Percentiles rank a stretch among this genome's conserved stretches.
These are phyloP conservation scores for Achaetomium macrosporum DNA, from an alignment of 2,329 filamentous ascomycete species.

Conservation along the genomic window DNA sequence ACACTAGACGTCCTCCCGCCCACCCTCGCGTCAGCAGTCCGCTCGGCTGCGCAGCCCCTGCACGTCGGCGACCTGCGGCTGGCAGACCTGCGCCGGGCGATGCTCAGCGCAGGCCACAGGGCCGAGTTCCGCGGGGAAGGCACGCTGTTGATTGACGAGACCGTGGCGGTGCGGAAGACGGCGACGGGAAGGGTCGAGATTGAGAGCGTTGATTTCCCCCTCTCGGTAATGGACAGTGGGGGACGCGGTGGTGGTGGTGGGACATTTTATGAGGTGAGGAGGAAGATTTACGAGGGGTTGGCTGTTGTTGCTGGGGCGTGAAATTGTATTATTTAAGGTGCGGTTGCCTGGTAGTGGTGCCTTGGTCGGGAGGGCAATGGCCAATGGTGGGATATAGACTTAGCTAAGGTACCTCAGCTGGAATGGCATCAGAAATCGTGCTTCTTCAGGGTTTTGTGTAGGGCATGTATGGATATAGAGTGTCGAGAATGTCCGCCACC, in stretches of 20 bases:
- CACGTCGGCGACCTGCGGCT: slow-evolving; percentile 91
- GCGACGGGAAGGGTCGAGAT: slow-evolving; percentile 83
- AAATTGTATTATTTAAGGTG: slow-evolving; percentile 10
- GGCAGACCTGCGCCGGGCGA: slow-evolving; percentile 77
- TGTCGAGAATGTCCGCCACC: too few species aligned
- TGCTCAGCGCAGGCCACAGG: slow-evolving; percentile 75
- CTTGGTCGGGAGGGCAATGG: too few species aligned
- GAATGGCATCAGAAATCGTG: too few species aligned
- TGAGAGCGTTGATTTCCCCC: slow-evolving; percentile 62
- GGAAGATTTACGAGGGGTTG: slow-evolving; percentile 87
- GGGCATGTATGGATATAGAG: too few species aligned
- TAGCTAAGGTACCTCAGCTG: too few species aligned
- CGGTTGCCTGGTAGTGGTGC: too few species aligned
- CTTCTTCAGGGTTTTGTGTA: too few species aligned
- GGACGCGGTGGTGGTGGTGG: neutral
- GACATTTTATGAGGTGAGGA: slow-evolving; percentile 78
- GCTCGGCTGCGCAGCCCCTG: slow-evolving; percentile 76
- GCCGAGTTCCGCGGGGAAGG: slow-evolving; percentile 94
- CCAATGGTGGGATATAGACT: too few species aligned
- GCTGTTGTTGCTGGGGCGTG: slow-evolving; percentile 78
- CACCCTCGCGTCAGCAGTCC: slow-evolving; percentile 62
- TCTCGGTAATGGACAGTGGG: slow-evolving; percentile 13
- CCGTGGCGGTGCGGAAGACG: slow-evolving; percentile 83
- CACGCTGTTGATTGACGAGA: slow-evolving; percentile 80
- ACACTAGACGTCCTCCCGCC: slow-evolving; percentile 50